These are phyloP conservation scores for Suhomyces chickasaworum DNA, from an alignment of 1,139 yeast genomes.

Conservation along the genomic window DNA sequence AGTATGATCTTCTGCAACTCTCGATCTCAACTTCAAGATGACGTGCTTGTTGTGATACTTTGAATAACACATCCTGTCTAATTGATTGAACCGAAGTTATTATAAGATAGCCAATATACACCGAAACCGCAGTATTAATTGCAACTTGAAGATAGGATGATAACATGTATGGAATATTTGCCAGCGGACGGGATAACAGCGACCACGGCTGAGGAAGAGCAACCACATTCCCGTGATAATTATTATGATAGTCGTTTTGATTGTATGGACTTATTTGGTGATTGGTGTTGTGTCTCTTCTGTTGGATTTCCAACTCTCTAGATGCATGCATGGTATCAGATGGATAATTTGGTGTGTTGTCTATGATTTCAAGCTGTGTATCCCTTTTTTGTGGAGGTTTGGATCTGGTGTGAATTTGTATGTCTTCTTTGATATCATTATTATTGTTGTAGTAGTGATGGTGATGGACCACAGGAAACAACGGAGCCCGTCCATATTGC, in stretches of 20 bases:
- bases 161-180: slow-evolving; percentile 50
- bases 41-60: slow-evolving; percentile 44
- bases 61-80: slow-evolving; percentile 53
- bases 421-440: background rate
- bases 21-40: slow-evolving; percentile 43
- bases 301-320: background rate
- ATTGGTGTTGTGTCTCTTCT: background rate
- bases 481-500: background rate
- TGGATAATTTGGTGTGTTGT: background rate
- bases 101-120: slow-evolving; percentile 44
- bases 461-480: slow-evolving; percentile 11
- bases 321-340: background rate
- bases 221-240: background rate
- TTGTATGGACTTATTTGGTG: background rate
- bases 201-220: slow-evolving; percentile 23
- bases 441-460: slow-evolving; percentile 11
- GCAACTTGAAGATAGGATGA: slow-evolving; percentile 61
- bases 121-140: slow-evolving; percentile 48
- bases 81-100: slow-evolving; percentile 49
- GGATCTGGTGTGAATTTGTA: background rate
- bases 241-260: background rate
- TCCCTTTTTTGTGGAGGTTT: background rate
- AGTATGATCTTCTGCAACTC: slow-evolving; percentile 52
- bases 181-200: slow-evolving; percentile 37
- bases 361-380: background rate